A percentile compares a stretch with the other conserved stretches of the same genome.
Evolutionary conservation across 208 protist species (phyloP).

Genomic region (Crithidia bombi): DNA sequence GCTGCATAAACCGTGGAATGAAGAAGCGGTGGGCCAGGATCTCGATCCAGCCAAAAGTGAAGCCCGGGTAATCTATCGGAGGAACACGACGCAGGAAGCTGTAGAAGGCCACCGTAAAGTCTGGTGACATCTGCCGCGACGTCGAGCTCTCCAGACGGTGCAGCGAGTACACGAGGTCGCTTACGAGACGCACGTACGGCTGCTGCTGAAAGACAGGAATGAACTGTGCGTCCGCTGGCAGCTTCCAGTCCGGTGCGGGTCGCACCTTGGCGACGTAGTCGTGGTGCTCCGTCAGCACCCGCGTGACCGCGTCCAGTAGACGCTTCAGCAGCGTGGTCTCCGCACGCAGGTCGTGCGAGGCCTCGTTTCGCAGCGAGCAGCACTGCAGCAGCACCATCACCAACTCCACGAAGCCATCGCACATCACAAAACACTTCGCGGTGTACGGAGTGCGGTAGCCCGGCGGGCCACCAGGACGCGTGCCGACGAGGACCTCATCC

Average conservation of each 20-base stretch:
- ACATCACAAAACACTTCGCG: conserved; percentile 59
- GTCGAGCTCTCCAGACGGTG: conserved; percentile 58
- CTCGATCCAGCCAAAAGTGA: conserved; percentile 99
- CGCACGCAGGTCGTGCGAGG: conserved; percentile 51
- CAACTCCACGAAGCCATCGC: conserved; percentile 95
- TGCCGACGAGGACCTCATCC: conserved; percentile 27
- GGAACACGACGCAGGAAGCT: conserved; percentile 87
- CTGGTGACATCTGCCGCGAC: conserved; percentile 53
- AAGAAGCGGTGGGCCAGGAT: conserved; percentile 97
- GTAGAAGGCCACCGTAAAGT: conserved; percentile 90
- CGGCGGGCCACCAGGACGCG: conserved; percentile 68
- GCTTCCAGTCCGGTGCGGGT: conserved; percentile 38
- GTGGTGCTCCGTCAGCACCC: conserved; percentile 81
- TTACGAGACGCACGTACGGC: conserved; percentile 96
- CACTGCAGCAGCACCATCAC: conserved; percentile 89
- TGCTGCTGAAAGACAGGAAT: conserved; percentile 96
- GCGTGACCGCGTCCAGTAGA: conserved; percentile 73
- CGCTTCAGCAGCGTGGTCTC: conserved; percentile 77
- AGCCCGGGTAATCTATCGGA: conserved; percentile 95
- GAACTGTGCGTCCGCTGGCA: conserved; percentile 65
- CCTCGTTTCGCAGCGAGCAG: conserved; percentile 74
- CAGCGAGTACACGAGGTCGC: conserved; percentile 91
- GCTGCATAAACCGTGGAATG: conserved; percentile 96
- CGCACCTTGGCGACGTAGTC: conserved; percentile 50
- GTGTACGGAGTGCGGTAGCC: conserved; percentile 72